phyloP scores from a whole-genome alignment of 352 stramenopile genomes.

The Elongisporangium prolatum region DNA sequence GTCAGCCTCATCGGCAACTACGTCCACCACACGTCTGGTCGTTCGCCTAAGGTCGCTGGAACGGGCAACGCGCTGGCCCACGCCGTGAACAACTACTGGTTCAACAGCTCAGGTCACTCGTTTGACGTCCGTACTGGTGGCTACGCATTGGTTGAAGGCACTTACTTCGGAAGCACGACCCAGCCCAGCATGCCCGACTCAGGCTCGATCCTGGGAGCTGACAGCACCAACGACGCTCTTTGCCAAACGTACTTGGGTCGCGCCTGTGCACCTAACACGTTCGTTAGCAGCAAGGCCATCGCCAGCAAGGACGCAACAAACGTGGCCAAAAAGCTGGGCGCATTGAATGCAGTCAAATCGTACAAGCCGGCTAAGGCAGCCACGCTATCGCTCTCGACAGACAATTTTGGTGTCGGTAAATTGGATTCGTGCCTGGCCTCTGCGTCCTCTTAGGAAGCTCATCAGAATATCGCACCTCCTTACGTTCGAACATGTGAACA shows the following conservation, averaged over 20 bases:
- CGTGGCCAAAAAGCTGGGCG: background rate
- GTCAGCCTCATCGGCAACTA: conserved; percentile 32
- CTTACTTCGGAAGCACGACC: background rate
- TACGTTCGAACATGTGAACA: too few relatives aligned
- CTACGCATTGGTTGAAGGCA: background rate
- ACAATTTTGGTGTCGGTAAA: conserved; percentile 1
- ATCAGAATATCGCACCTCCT: too few relatives aligned
- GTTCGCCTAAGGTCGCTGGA: conserved; percentile 19
- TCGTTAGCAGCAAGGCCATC: conserved; percentile 9
- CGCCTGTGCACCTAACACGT: conserved; percentile 16
- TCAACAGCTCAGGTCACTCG: conserved; percentile 30
- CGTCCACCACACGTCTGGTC: conserved; percentile 29
- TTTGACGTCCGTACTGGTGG: conserved; percentile 12
- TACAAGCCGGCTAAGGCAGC: background rate
- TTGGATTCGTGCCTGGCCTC: background rate
- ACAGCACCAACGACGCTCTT: background rate
- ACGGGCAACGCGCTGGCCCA: conserved; percentile 22
- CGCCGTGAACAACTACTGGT: conserved; percentile 40
- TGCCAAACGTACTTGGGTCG: conserved; percentile 13
- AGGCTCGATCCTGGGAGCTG: background rate
- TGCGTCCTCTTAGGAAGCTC: too few relatives aligned
- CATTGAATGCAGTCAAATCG: background rate
- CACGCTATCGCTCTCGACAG: background rate
- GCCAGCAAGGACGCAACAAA: background rate
- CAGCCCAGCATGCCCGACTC: conserved; percentile 2